phyloP scores from a whole-genome alignment of 1,284 basidiomycete species.

The Cronartium quercuum region DNA sequence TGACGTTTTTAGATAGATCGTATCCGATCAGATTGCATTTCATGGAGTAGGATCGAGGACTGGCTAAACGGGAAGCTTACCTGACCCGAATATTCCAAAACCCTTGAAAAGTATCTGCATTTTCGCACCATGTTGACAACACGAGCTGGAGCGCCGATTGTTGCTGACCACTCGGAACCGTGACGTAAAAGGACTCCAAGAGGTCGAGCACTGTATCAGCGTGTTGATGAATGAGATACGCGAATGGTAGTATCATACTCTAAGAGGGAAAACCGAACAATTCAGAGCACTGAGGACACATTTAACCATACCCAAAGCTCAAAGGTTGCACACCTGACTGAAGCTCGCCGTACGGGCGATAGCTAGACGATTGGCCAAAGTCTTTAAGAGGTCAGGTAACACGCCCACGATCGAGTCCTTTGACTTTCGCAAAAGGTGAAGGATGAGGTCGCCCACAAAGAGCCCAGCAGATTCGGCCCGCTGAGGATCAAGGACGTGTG shows the following conservation, averaged over 20 bases:
- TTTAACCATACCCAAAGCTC: background rate
- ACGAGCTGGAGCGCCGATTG: conserved; percentile 69
- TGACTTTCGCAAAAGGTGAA: conserved; percentile 76
- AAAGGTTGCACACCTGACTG: conserved; percentile 60
- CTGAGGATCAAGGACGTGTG: conserved; percentile 61
- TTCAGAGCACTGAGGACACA: background rate
- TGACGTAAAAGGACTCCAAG: conserved; percentile 59
- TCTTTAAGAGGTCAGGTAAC: conserved; percentile 74
- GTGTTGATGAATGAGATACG: conserved; percentile 81
- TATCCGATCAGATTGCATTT: background rate
- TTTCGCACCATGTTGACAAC: conserved; percentile 84
- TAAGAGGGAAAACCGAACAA: conserved; percentile 47
- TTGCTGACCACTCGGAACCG: conserved; percentile 52
- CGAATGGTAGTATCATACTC: conserved; percentile 84
- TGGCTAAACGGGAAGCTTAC: conserved; percentile 46
- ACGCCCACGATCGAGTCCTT: conserved; percentile 71
- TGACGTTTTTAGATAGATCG: background rate
- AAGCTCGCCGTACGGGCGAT: conserved; percentile 81
- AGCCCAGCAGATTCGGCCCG: conserved; percentile 74
- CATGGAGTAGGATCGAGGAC: too few relatives aligned
- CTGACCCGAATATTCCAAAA: conserved; percentile 81
- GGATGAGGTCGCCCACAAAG: conserved; percentile 85
- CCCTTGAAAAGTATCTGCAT: conserved; percentile 85
- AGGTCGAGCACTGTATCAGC: conserved; percentile 67
- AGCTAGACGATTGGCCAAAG: conserved; percentile 71